Conservation (phyloP, 2,329 filamentous ascomycete genomes). For the Colletotrichum sp. region DNA sequence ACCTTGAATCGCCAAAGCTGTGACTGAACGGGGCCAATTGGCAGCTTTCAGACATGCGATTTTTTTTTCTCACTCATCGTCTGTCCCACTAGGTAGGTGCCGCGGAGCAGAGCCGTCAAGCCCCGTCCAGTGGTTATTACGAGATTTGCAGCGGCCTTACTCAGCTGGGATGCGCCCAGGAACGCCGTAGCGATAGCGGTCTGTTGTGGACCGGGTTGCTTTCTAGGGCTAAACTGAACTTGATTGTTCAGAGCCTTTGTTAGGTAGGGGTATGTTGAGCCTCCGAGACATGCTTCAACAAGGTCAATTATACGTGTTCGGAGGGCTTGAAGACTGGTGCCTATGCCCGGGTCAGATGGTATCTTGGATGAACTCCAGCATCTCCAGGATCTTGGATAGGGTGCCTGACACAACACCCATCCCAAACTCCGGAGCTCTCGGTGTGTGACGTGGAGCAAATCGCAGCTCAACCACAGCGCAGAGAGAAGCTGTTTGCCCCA, state of each 20-base stretch:
- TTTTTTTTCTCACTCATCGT: not conserved
- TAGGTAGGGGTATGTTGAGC: not conserved
- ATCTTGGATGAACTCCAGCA: not conserved
- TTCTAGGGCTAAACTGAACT: not conserved
- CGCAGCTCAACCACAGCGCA: not conserved
- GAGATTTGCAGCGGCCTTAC: constrained; percentile 19
- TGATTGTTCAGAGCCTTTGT: not conserved
- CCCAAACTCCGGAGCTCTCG: not conserved
- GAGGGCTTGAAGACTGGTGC: not conserved
- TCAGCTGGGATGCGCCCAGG: constrained; percentile 10
- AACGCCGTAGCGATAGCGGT: not conserved
- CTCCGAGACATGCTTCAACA: not conserved
- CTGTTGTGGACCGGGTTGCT: not conserved
- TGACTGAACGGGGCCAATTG: not conserved
- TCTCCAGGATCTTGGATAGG: not conserved
- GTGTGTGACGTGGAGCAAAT: not conserved
- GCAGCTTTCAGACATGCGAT: not conserved
- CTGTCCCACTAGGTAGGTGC: not conserved
- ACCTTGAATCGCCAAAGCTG: not conserved
- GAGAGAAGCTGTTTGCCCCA: constrained; percentile 3
- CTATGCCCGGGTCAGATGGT: not conserved
- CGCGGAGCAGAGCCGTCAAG: not conserved
- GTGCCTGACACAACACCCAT: not conserved
- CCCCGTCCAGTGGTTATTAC: constrained; percentile 2
- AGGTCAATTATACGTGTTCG: not conserved